phyloP scores from a whole-genome alignment of 306 rosid genomes.

The Vigna radiata region DNA sequence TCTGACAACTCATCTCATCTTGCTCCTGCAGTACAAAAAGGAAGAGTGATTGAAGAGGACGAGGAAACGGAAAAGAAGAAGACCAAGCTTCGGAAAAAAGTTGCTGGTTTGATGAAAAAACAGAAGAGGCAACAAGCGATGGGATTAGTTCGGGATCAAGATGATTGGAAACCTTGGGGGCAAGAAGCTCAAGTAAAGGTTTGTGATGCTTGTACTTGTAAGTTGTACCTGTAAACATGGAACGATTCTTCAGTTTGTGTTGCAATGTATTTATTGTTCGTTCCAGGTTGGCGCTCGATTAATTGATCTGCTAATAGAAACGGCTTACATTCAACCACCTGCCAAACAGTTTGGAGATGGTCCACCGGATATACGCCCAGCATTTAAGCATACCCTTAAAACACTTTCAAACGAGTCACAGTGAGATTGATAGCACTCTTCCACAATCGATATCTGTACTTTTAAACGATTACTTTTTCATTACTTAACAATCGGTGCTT shows the following conservation, averaged over 20 bases:
- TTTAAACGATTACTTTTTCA: constrained; percentile 18
- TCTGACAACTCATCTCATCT: constrained; percentile 47
- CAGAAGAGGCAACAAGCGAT: constrained; percentile 69
- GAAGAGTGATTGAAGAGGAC: constrained; percentile 42
- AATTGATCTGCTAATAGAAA: constrained; percentile 74
- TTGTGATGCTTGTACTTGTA: constrained; percentile 48
- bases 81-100: constrained; percentile 57
- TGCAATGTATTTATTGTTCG: constrained; percentile 32
- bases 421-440: constrained; percentile 58
- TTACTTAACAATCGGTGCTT: constrained; percentile 27
- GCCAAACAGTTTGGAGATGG: constrained; percentile 68
- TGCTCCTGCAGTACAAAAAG: constrained; percentile 38
- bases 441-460: constrained; percentile 19
- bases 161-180: constrained; percentile 85
- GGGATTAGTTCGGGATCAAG: constrained; percentile 60
- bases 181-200: constrained; percentile 94
- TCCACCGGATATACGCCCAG: constrained; percentile 90
- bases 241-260: constrained; percentile 27
- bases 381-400: constrained; percentile 75
- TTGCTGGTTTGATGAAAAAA: constrained; percentile 64
- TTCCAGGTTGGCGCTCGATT: constrained; percentile 85
- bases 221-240: constrained; percentile 25
- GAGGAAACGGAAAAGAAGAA: constrained; percentile 48
- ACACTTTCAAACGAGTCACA: constrained; percentile 57
- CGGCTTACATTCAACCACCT: constrained; percentile 93